Conservation (phyloP, 78 protist species). For the Diacronema lutheri region DNA sequence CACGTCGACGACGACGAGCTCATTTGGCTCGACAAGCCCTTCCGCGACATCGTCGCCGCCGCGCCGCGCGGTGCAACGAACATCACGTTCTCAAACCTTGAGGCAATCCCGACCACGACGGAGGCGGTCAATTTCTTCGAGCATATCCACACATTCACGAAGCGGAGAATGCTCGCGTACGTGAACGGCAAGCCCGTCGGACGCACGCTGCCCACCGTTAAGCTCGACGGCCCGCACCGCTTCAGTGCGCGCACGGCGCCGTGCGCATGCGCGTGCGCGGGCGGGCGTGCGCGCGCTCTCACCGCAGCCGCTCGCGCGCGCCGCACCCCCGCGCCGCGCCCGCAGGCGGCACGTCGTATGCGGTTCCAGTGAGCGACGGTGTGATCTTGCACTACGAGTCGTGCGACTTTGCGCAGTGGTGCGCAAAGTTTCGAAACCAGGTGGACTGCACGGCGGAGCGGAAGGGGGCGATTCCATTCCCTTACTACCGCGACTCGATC, state of each 20-base stretch:
- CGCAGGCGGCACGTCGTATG: too few species aligned
- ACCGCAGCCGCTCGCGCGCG: too few species aligned
- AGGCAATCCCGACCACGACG: background rate
- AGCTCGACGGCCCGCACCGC: background rate
- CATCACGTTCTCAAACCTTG: background rate
- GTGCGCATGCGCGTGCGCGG: too few species aligned
- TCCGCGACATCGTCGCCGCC: background rate
- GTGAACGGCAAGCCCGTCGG: background rate
- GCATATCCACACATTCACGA: background rate
- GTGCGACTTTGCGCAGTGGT: background rate
- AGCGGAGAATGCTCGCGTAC: background rate
- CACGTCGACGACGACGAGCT: slow-evolving; percentile 22
- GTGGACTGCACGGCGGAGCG: background rate
- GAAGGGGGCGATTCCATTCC: background rate
- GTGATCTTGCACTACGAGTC: background rate
- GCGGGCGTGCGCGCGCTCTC: too few species aligned
- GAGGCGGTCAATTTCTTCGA: background rate
- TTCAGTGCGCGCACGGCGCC: background rate
- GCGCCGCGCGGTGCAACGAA: background rate
- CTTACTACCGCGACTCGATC: background rate
- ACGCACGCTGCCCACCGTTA: background rate
- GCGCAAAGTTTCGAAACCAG: background rate
- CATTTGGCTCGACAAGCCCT: background rate
- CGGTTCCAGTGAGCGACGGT: too few species aligned
- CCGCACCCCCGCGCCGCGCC: too few species aligned